Base-by-base conservation (phyloP, 2,329 filamentous ascomycete species). In the Botryosphaeria dothidea region DNA sequence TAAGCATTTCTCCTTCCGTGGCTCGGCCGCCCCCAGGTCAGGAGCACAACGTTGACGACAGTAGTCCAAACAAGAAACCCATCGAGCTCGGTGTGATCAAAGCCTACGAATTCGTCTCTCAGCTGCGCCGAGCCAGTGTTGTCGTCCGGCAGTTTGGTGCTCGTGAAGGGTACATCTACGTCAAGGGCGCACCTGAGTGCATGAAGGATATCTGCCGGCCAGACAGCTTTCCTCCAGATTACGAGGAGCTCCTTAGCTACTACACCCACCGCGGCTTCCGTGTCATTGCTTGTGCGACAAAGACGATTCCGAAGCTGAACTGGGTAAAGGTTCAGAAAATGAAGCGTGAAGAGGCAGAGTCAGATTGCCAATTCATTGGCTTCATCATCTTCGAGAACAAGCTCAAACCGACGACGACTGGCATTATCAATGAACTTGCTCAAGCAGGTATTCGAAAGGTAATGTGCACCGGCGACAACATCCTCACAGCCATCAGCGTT, bases 371-470 rank as follows among this genome's bases (percentile, higher is more conserved):
- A 51, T 98, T 99, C 73, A 85, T 93, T 38, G 95, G 95, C 4
- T 99, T 99, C 79, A 98, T 99, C 73, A 90, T 99, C 62, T 99
- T 99, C 71, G 95, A 99, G 79, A 99, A 99, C 80, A 99, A 99
- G 79, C 82, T 99, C 67, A 99, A 99, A 77, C 89, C 92, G 1
- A 93, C 87, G 21, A 97, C 94, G 0, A 85, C 91, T 1, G 85
- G 85, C 1, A 91, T 97, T 36, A 87, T 99, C 27, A 85, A 90
- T 64, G 93, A 98, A 78, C 84, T 99, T 3, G 85, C 87, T 34
- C 83, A 90, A 61, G 94, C 96, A 7, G 91, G 91, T 64, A 97
- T 99, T 69, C 88, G 92, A 38, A 90, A 91, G 29, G 88, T 97
- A 60, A 99, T 99, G 95, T 96, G 96, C 68, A 99, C 95, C 0